A percentile compares a stretch with the other conserved stretches of the same genome.
Conservation (phyloP, 495 filamentous ascomycete genomes). For the Pseudoneurospora amorphoporcata region DNA sequence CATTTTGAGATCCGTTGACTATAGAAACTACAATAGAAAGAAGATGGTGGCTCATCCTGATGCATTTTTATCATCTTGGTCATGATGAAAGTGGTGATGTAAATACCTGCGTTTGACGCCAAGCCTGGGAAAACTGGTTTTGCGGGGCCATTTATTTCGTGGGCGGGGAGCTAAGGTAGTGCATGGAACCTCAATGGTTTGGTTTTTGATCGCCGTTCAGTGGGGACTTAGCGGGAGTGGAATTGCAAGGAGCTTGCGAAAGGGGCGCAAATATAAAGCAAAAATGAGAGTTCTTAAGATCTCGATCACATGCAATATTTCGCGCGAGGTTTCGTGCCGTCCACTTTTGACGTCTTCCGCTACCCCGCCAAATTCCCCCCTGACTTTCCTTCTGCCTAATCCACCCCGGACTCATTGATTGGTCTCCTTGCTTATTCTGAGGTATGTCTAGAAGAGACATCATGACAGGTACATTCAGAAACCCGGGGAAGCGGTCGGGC, state of each 20-base stretch:
- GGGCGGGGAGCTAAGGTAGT: no score
- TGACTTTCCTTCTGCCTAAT: not conserved
- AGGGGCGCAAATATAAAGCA: not conserved
- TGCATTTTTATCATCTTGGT: no score
- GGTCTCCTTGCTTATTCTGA: not conserved
- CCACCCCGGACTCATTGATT: not conserved
- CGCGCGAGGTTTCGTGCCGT: not conserved
- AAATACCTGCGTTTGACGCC: no score
- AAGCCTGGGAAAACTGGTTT: no score
- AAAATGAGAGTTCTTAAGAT: not conserved
- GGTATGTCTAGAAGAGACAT: not conserved
- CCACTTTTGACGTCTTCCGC: not conserved
- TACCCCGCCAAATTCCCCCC: not conserved
- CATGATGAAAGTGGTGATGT: no score
- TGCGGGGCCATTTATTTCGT: no score
- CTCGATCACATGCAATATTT: not conserved
- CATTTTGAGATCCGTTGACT: no score
- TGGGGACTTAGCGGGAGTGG: not conserved
- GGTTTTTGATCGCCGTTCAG: not conserved
- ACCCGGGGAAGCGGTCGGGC: not conserved
- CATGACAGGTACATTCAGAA: not conserved
- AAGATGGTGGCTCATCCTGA: no score
- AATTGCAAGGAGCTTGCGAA: not conserved
- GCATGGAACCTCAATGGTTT: no score
- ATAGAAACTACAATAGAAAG: no score